phyloP scores from a whole-genome alignment of 108 stramenopile species.

The Skeletonema tropicum region DNA sequence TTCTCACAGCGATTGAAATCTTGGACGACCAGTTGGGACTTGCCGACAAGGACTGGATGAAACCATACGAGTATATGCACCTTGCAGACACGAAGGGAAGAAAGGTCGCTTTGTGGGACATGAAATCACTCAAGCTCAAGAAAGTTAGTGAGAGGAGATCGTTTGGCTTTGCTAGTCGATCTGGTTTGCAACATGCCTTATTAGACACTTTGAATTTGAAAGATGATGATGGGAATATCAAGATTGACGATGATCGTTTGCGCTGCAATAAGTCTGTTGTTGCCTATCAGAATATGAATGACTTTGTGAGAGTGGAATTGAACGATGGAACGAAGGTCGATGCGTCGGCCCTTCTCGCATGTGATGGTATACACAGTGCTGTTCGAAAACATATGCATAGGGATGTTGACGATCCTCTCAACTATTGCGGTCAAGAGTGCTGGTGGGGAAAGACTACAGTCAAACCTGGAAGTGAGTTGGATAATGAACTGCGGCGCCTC shows the following conservation, averaged over 20 bases:
- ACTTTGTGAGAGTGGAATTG: neutral
- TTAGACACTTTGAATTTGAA: neutral
- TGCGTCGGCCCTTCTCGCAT: conserved; percentile 33
- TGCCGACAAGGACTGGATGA: neutral
- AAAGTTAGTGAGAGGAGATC: neutral
- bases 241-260: neutral
- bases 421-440: conserved; percentile 18
- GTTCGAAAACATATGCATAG: conserved; percentile 15
- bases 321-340: conserved; percentile 4
- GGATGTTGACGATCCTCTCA: conserved; percentile 19
- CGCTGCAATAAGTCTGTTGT: neutral
- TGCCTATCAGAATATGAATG: neutral
- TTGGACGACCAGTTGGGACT: conserved; percentile 22
- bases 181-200: neutral
- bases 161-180: conserved; percentile 12
- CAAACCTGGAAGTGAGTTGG: conserved; percentile 4
- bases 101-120: neutral
- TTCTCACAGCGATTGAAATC: conserved; percentile 18
- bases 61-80: conserved; percentile 13
- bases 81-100: neutral
- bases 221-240: conserved; percentile 4
- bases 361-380: conserved; percentile 36
- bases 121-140: neutral
- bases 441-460: conserved; percentile 37
- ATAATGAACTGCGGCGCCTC: neutral